phyloP scores from a whole-genome alignment of 352 stramenopile species.

The Pythium plurisporium region DNA sequence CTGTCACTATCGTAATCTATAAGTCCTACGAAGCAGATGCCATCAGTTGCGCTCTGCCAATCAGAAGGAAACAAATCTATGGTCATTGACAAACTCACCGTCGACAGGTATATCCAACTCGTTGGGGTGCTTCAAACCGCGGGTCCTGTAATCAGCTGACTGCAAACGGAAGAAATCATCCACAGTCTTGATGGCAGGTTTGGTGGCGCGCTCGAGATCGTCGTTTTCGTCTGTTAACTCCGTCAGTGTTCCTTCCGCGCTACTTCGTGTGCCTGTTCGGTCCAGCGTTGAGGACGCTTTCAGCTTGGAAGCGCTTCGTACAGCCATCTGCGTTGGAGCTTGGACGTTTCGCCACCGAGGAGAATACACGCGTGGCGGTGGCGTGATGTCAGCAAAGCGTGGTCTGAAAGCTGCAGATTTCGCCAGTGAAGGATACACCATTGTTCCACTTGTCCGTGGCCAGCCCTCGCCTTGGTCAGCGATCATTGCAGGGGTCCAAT shows the following conservation, averaged over 20 bases:
- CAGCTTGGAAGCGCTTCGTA: not conserved
- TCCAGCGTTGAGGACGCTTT: not conserved
- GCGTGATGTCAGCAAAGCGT: conserved; percentile 13
- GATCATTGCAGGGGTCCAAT: not conserved
- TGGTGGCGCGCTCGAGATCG: not conserved
- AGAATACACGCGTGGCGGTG: conserved; percentile 15
- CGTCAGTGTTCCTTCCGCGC: conserved; percentile 15
- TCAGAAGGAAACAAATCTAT: not conserved
- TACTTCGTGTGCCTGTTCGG: conserved; percentile 5
- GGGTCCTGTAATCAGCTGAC: not conserved
- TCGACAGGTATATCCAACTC: conserved; percentile 7
- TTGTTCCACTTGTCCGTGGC: not conserved
- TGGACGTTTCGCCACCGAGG: conserved; percentile 6
- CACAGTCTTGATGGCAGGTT: conserved; percentile 31
- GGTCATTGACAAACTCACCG: not conserved
- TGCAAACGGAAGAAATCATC: conserved; percentile 60
- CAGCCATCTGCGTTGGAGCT: not conserved
- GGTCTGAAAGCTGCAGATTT: conserved; percentile 1
- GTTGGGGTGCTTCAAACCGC: not conserved
- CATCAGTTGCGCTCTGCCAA: not conserved
- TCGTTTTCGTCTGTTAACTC: conserved; percentile 14
- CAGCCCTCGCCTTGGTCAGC: not conserved
- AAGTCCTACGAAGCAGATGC: not conserved
- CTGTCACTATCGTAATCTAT: conserved; percentile 38
- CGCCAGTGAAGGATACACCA: conserved; percentile 17